Evolutionary conservation across 2,329 filamentous ascomycete species (phyloP), one percentile per base, ranked within the genome.

Genomic region (Emericellopsis cladophorae): DNA sequence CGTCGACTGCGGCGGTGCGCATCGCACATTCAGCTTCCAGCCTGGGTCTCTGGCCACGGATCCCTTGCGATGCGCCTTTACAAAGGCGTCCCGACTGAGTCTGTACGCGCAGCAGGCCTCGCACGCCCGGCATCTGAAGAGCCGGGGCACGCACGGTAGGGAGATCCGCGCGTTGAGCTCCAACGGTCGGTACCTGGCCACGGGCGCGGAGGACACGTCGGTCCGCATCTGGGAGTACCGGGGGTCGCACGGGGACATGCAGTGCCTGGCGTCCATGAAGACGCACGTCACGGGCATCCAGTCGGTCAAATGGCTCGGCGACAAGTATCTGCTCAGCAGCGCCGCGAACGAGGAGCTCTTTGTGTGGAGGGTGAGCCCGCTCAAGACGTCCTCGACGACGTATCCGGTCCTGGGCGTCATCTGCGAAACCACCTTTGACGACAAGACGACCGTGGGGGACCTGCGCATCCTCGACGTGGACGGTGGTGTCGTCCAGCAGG

Each of bases 341-440:
- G 87, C 77, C 6, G 92, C 89, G 0, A 81, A 79, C 45, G 90
- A 95, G 56, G 90, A 98, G 58, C 82, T 96, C 47, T 90, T 81
- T 50, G 72, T 89, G 10, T 98, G 92, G 90, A 72, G 75, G 33
- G 58, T 90, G 29, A 66, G 65, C 37, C 53, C 54, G 10, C 56
- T 84, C 7, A 9, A 29, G 26, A 12, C 26, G 26, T n/a, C 24
- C 9, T 67, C 77, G 22, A 64, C 68, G 2, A 60, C 54, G 11
- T 68, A 70, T 39, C 49, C 49, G 12, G 68, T 70, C 4, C 57
- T 79, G 2, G 75, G 72, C 0, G 66, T 80, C 2, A 58, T 74
- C 11, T 72, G 74, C 44, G 76, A 79, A 57, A 73, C 68, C 2
- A 60, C 63, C 2, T 73, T 72, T 34, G 58, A 70, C 40, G 62